These are phyloP conservation scores for Starmerella vitae DNA, from an alignment of 805 yeast genomes.

Conservation along the genomic window DNA sequence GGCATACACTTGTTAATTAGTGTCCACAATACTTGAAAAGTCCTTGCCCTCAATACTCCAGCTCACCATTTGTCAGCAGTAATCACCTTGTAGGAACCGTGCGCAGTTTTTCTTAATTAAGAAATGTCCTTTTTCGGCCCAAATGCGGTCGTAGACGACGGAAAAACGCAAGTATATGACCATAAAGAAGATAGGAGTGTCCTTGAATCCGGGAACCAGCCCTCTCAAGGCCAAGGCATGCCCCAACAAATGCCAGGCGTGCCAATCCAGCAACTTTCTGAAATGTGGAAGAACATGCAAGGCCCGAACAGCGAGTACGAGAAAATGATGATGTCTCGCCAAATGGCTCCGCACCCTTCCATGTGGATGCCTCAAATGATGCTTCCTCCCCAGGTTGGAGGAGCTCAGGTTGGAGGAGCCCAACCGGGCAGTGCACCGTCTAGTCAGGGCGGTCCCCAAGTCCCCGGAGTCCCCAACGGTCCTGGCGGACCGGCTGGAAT, in stretches of 20 bases:
- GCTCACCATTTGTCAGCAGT: no score
- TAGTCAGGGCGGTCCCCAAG: no score
- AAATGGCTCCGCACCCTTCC: conserved; percentile 4
- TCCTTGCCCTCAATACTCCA: no score
- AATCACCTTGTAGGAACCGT: no score
- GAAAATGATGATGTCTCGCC: no score
- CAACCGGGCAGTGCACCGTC: no score
- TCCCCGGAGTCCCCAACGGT: no score
- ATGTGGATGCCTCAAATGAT: conserved; percentile 2
- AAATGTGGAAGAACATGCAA: conserved; percentile 15
- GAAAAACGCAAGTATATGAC: conserved; percentile 16
- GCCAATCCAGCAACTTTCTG: conserved; percentile 16
- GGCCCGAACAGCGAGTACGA: no score
- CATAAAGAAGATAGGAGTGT: conserved; percentile 15
- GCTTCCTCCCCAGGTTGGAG: not conserved
- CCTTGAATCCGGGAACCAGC: conserved; percentile 13
- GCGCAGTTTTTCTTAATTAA: no score
- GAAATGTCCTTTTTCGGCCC: conserved; percentile 20
- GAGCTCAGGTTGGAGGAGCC: not conserved
- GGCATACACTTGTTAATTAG: no score
- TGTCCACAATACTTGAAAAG: no score
- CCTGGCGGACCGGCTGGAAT: no score
- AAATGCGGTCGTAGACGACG: conserved; percentile 19
- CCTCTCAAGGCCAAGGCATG: conserved; percentile 4
- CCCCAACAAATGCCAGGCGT: conserved; percentile 4